Evolutionary conservation across 108 stramenopile species (phyloP), one percentile per base, ranked within the genome.

Genomic region (Nitzschia palea): DNA sequence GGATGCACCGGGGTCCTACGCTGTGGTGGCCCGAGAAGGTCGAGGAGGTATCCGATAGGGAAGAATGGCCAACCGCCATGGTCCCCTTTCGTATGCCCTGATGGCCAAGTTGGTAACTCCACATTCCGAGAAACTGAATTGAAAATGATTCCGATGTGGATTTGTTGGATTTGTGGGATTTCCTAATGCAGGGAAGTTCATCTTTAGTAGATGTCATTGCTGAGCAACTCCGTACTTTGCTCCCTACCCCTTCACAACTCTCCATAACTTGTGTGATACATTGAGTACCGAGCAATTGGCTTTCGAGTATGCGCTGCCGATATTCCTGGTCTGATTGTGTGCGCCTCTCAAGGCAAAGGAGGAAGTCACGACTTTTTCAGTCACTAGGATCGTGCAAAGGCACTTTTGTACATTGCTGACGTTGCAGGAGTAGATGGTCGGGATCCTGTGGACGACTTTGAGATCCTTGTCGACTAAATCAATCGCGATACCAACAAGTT

Each of bases 81-180:
- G 67, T 22, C 75, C 82, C 14, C 53, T 79, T 20, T n/a, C n/a
- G n/a, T n/a, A n/a, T n/a, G n/a, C n/a, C n/a, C n/a, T n/a, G n/a
- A n/a, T n/a, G 76, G 86, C 0, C 44, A 65, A 55, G 37, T 34
- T 4, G 83, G 88, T 23, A 84, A 85, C 28, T 48, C 47, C 32
- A 77, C 77, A 22, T 74, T 76, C 60, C 44, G 96, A 30, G 91
- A 94, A 52, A 76, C 99, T 25, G 98, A 99, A 71, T 70, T 99
- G 27, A 96, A 98, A 71, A 73, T 90, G 52, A 92, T 98, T 61
- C 98, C 0, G 99, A 99, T 63, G 83, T n/a, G n/a, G n/a, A n/a
- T n/a, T n/a, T n/a, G n/a, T 99, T 57, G 99, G 98, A 9, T 77
- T 99, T 18, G 98, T 99, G 30, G 99, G 99, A n/a, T 96, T 93